These are phyloP conservation scores for Carallia brachiata DNA, from an alignment of 345 rosid genomes.

Conservation along the genomic window DNA sequence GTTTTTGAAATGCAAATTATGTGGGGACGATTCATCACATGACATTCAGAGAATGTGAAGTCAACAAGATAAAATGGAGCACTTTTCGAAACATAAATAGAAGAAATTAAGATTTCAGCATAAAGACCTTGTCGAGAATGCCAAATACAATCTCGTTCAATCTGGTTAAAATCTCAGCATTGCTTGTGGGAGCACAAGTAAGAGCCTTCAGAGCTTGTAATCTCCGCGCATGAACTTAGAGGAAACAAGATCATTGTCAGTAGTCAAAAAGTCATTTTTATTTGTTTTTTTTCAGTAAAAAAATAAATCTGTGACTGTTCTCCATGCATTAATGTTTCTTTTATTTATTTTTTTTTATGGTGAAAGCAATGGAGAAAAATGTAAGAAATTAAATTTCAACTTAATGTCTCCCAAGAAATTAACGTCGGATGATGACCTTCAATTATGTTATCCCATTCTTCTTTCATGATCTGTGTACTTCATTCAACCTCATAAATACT, in stretches of 20 bases:
- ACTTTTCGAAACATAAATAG: not conserved
- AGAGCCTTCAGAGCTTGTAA: slow-evolving; percentile 98
- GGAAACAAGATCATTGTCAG: slow-evolving; percentile 5
- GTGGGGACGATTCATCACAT: not conserved
- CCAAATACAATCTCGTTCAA: slow-evolving; percentile 88
- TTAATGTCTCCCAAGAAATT: too few species aligned
- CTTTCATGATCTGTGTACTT: too few species aligned
- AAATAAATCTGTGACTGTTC: too few species aligned
- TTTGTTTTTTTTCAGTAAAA: too few species aligned
- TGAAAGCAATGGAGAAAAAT: too few species aligned
- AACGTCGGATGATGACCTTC: too few species aligned
- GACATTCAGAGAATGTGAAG: not conserved
- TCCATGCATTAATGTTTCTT: too few species aligned
- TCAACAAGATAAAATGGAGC: not conserved
- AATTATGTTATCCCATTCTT: too few species aligned
- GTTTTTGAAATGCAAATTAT: not conserved
- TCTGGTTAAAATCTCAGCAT: slow-evolving; percentile 66
- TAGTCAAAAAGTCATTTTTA: not conserved
- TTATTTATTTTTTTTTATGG: too few species aligned
- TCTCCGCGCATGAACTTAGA: slow-evolving; percentile 89
- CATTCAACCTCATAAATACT: too few species aligned
- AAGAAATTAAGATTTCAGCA: not conserved
- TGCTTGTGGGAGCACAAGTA: slow-evolving; percentile 85
- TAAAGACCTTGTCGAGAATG: slow-evolving; percentile 85
- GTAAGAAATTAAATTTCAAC: too few species aligned